Conservation (phyloP, 345 rosid species). For the Eucalyptus erythrocorys region DNA sequence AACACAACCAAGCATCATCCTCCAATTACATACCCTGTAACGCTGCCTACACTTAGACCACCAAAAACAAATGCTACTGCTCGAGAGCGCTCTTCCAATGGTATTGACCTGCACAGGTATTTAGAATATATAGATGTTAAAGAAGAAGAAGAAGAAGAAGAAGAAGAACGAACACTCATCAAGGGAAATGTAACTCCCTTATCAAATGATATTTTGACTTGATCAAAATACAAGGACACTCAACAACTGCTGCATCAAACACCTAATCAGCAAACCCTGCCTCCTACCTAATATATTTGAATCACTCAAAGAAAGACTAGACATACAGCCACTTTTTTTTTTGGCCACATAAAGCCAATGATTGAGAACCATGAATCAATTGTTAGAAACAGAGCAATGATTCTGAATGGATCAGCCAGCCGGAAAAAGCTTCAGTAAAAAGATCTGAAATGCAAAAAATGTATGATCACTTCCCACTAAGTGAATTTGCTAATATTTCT, state of each 20-base stretch:
- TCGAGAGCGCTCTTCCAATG: slow-evolving; percentile 82
- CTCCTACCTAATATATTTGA: neutral
- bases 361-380: neutral
- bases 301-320: neutral
- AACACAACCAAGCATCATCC: neutral
- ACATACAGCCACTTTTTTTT: neutral
- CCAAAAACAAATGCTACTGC: slow-evolving; percentile 92
- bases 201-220: neutral
- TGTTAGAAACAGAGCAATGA: neutral
- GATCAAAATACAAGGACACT: neutral
- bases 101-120: slow-evolving; percentile 54
- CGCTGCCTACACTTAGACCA: slow-evolving; percentile 90
- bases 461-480: neutral
- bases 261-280: neutral
- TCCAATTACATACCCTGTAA: slow-evolving; percentile 57
- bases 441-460: neutral
- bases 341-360: neutral
- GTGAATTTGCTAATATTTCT: neutral
- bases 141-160: neutral
- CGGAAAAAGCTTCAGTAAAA: neutral
- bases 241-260: neutral
- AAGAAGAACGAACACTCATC: neutral
- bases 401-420: neutral
- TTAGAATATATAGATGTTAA: neutral
- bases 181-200: neutral